Evolutionary conservation across 2,329 filamentous ascomycete genomes (phyloP).

Genomic region (Talaromyces verruculosus): DNA sequence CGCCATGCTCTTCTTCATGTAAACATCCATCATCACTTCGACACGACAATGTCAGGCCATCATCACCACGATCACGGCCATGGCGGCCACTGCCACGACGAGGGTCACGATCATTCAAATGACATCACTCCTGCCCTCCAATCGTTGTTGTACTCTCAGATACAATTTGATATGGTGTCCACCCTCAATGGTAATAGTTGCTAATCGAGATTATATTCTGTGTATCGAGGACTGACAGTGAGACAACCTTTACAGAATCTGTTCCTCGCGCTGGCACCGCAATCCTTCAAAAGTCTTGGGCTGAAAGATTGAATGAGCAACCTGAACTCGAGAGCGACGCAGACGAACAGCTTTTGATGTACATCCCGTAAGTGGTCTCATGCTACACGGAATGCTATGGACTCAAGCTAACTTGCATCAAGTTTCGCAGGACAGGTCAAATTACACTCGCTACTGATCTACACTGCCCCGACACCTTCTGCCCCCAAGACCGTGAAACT

Average conservation of each 20-base stretch:
- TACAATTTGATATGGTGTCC: slow-evolving; percentile 80
- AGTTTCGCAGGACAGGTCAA: slow-evolving; percentile 94
- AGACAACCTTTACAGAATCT: slow-evolving; percentile 49
- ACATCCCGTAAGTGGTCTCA: slow-evolving; percentile 70
- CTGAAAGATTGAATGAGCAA: slow-evolving; percentile 67
- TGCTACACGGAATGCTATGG: background rate
- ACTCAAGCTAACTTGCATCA: slow-evolving; percentile 9
- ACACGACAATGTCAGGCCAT: slow-evolving; percentile 36
- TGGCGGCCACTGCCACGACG: slow-evolving; percentile 51
- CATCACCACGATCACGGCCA: slow-evolving; percentile 42
- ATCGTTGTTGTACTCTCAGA: slow-evolving; percentile 85
- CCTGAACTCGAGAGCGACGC: slow-evolving; percentile 82
- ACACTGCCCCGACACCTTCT: slow-evolving; percentile 67
- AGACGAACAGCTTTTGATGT: slow-evolving; percentile 92
- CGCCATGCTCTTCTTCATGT: background rate
- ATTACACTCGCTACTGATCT: slow-evolving; percentile 83
- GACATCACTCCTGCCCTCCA: slow-evolving; percentile 91
- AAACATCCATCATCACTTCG: background rate
- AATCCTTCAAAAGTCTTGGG: slow-evolving; percentile 89
- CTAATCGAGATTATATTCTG: background rate
- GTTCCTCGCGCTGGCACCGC: slow-evolving; percentile 65
- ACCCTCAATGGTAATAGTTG: slow-evolving; percentile 68
- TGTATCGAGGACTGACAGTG: background rate
- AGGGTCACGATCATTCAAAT: slow-evolving; percentile 81
- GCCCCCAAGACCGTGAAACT: slow-evolving; percentile 83